These are phyloP conservation scores for Cenococcum geophilum DNA, from an alignment of 495 filamentous ascomycete genomes.

Conservation along the genomic window DNA sequence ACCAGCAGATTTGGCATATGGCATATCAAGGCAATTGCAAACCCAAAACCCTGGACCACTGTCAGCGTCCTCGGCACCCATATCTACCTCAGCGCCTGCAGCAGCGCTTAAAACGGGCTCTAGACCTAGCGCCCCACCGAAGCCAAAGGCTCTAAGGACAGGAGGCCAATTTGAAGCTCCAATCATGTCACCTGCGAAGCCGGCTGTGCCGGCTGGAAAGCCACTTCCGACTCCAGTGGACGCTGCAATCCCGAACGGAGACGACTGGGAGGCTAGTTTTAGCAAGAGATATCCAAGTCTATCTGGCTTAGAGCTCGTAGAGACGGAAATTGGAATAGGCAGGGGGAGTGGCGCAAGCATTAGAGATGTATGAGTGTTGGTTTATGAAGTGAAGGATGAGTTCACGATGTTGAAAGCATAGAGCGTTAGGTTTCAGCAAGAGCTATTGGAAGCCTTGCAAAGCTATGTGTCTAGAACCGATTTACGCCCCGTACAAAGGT, in stretches of 20 bases:
- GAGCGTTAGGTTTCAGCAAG: no score
- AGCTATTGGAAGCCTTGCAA: no score
- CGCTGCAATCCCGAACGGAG: conserved; percentile 31
- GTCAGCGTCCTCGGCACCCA: background rate
- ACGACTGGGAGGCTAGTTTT: conserved; percentile 70
- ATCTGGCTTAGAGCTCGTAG: conserved; percentile 76
- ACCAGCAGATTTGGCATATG: conserved; percentile 18
- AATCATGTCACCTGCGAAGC: conserved; percentile 28
- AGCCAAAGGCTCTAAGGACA: conserved; percentile 54
- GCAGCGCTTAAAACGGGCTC: conserved; percentile 6
- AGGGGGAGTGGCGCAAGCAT: background rate
- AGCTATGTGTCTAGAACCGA: no score
- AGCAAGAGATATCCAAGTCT: conserved; percentile 77
- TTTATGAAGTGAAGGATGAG: no score
- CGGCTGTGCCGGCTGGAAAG: conserved; percentile 5
- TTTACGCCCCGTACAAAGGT: no score
- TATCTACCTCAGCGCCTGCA: conserved; percentile 20
- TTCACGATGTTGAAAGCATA: background rate
- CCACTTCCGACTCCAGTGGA: conserved; percentile 6
- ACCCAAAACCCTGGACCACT: background rate
- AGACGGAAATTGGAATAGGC: conserved; percentile 46
- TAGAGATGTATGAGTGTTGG: background rate
- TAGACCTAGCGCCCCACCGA: conserved; percentile 43
- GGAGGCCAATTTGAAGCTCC: conserved; percentile 34
- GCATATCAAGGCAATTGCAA: conserved; percentile 13